Evolutionary conservation across 225 moss, liverwort and hornwort genomes (phyloP), one percentile per base, ranked within the genome.

Genomic region (Sphagnum contortum): DNA sequence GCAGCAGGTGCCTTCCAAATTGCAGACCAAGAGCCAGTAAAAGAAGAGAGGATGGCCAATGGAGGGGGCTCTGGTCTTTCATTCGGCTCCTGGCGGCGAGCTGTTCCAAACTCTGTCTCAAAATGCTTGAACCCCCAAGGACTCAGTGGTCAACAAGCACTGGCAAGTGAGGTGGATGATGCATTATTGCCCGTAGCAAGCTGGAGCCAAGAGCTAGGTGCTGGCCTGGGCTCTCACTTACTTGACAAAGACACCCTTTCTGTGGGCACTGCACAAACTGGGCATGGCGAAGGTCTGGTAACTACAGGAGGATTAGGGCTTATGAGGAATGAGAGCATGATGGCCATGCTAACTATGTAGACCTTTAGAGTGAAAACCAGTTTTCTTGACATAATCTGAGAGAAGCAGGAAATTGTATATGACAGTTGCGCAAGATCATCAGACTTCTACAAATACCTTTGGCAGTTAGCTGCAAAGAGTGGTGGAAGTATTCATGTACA

Each of bases 121-220:
- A 67, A 67, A 68, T 61, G 66, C 47, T 48, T 72, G 45, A 74
- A 57, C 61, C 47, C 52, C 9, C 77, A 71, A 64, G 84, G 82
- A 46, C 76, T 74, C 14, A 79, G 72, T 49, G 86, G 79, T 71
- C 79, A 82, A 54, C 82, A 78, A 60, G 94, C 78, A 59, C 62
- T 78, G 72, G 74, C 81, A 62, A 79, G 74, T 48, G 85, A 98
- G 62, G 87, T 84, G 46, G 96, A 98, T 69, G 96, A 98, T 69
- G 87, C 96, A n/a, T 90, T 98, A 70, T 80, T 98, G 69, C 96
- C 96, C 3, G 96, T 98, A 10, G 96, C 96, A 10, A 98, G 93
- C 76, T 98, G 96, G 96, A 98, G 96, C 76, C 88, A 98, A 65
- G 96, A 98, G 81, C 82, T 98, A 50, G 96, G 96, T 71, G 92